Percentiles rank a stretch among this genome's conserved stretches.
Conservation (phyloP, 2,329 filamentous ascomycete species). For the Elsinoe ampelina region DNA sequence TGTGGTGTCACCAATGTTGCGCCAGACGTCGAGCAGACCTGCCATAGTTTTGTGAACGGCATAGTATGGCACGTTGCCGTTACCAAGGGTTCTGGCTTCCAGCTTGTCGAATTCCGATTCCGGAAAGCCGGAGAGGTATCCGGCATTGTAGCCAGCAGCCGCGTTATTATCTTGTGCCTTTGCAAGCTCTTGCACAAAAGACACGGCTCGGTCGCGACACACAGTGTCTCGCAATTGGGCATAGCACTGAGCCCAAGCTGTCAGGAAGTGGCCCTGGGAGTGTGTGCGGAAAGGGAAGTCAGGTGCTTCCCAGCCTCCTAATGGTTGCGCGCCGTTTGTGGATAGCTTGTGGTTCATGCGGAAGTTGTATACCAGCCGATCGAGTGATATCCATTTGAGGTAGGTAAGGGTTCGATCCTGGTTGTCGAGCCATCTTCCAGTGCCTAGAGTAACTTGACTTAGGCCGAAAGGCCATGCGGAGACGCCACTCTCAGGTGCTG, state of each 20-base stretch:
- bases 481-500: constrained; percentile 25
- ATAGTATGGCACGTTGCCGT: constrained; percentile 47
- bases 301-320: constrained; percentile 47
- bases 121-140: constrained; percentile 45
- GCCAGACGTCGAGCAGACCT: constrained; percentile 44
- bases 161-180: constrained; percentile 46
- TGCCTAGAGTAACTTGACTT: constrained; percentile 32
- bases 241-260: constrained; percentile 43
- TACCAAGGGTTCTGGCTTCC: constrained; percentile 36
- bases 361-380: constrained; percentile 43
- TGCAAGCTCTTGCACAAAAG: constrained; percentile 39
- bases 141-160: constrained; percentile 35
- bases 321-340: constrained; percentile 37
- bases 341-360: constrained; percentile 38
- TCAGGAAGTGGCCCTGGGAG: constrained; percentile 43
- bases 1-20: constrained; percentile 34
- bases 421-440: constrained; percentile 36
- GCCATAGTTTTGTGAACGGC: constrained; percentile 47
- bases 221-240: constrained; percentile 34
- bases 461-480: constrained; percentile 33
- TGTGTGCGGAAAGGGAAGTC: constrained; percentile 46
- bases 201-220: constrained; percentile 38
- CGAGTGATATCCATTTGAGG: constrained; percentile 37
- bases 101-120: constrained; percentile 42
- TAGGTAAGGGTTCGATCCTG: constrained; percentile 41